phyloP scores from a whole-genome alignment of 1,284 basidiomycete genomes.

The Rhodotorula sp. region DNA sequence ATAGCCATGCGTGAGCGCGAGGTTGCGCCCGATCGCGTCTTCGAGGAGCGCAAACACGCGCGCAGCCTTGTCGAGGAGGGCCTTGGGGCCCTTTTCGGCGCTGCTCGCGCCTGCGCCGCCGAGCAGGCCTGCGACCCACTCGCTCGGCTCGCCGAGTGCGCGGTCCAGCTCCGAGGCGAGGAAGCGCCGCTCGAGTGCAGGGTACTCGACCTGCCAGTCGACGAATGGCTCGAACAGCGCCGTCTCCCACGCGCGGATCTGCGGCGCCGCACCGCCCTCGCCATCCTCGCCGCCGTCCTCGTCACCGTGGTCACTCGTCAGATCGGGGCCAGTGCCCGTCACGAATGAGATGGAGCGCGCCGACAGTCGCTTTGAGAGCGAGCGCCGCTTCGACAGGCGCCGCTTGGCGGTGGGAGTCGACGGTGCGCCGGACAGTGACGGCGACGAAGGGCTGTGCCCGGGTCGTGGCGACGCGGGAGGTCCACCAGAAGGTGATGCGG shows the following conservation, averaged over 20 bases:
- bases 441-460: conserved; percentile 53
- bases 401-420: conserved; percentile 49
- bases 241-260: conserved; percentile 69
- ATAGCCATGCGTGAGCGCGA: conserved; percentile 82
- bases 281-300: conserved; percentile 16
- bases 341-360: conserved; percentile 34
- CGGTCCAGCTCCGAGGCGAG: conserved; percentile 61
- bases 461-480: conserved; percentile 46
- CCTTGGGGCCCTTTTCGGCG: conserved; percentile 13
- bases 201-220: conserved; percentile 81
- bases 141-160: conserved; percentile 48
- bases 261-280: neutral
- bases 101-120: neutral
- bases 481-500: neutral
- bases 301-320: conserved; percentile 15
- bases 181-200: conserved; percentile 68
- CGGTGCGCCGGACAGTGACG: conserved; percentile 43
- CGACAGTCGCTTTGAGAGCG: conserved; percentile 59
- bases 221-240: conserved; percentile 88
- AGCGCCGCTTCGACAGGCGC: conserved; percentile 67
- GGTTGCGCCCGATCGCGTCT: conserved; percentile 71
- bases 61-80: conserved; percentile 49
- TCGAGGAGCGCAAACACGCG: conserved; percentile 73
- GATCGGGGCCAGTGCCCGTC: conserved; percentile 7
- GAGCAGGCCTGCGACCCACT: conserved; percentile 50